phyloP scores from a whole-genome alignment of 2,329 filamentous ascomycete genomes.

The Aureobasidium mangrovei region DNA sequence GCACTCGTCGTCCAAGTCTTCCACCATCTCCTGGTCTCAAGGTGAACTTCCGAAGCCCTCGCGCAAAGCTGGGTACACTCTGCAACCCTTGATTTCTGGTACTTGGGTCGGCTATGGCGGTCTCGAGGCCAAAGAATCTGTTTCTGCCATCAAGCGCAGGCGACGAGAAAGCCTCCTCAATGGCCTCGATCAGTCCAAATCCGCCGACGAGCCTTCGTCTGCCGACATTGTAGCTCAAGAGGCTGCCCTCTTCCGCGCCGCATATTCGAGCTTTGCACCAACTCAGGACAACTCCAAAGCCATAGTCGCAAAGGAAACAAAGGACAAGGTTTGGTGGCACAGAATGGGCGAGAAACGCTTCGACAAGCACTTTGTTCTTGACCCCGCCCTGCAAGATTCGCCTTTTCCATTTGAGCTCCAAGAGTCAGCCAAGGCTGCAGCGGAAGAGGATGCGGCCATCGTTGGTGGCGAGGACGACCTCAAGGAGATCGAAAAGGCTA shows the following conservation, averaged over 20 bases:
- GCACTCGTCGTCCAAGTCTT: slow-evolving; percentile 53
- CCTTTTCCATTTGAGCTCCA: slow-evolving; percentile 21
- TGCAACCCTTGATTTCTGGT: slow-evolving; percentile 56
- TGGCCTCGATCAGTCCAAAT: slow-evolving; percentile 45
- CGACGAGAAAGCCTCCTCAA: slow-evolving; percentile 66
- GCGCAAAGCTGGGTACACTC: slow-evolving; percentile 51
- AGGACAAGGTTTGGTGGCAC: slow-evolving; percentile 69
- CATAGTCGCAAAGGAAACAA: slow-evolving; percentile 57
- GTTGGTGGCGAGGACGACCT: slow-evolving; percentile 17
- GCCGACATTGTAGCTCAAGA: slow-evolving; percentile 43
- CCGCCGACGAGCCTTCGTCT: slow-evolving; percentile 18
- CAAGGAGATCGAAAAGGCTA: slow-evolving; percentile 21
- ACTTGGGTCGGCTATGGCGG: slow-evolving; percentile 54
- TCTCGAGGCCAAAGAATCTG: slow-evolving; percentile 38
- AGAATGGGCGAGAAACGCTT: slow-evolving; percentile 54
- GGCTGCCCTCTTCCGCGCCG: slow-evolving; percentile 65
- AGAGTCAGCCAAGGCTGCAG: slow-evolving; percentile 14
- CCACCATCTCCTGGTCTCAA: slow-evolving; percentile 41
- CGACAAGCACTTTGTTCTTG: slow-evolving; percentile 53
- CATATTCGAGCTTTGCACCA: slow-evolving; percentile 73
- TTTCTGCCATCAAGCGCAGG: slow-evolving; percentile 56
- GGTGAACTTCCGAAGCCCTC: slow-evolving; percentile 42
- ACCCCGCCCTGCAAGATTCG: slow-evolving; percentile 31
- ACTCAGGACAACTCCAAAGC: slow-evolving; percentile 64
- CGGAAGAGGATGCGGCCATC: neutral